These are phyloP conservation scores for carrot (Daucus carota) DNA, from an alignment of 129 eudicot genomes.

Conservation along the genomic window DH1_v3.0 NC_030382.2:39652501-39653000, in stretches of 20 bases:
- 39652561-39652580: no score
- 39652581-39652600: not conserved
- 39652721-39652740: no score
- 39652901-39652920: no score
- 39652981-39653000: not conserved
- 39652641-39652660: not conserved
- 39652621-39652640: not conserved
- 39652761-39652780: conserved; percentile 73
- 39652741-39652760: conserved; percentile 68
- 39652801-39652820: conserved; percentile 89
- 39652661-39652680: not conserved
- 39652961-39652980: not conserved
- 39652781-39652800: conserved; percentile 79
- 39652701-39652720: no score
- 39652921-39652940: not conserved
- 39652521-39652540: no score
- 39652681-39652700: not conserved
- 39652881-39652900: conserved; percentile 56
- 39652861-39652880: conserved; percentile 54
- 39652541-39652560: no score
- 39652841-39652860: conserved; percentile 22
- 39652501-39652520: no score
- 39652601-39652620: not conserved
- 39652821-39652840: conserved; percentile 77
- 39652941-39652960: not conserved